Base-by-base conservation (phyloP, 768 basidiomycete species). In the Mrakia gelida region DNA sequence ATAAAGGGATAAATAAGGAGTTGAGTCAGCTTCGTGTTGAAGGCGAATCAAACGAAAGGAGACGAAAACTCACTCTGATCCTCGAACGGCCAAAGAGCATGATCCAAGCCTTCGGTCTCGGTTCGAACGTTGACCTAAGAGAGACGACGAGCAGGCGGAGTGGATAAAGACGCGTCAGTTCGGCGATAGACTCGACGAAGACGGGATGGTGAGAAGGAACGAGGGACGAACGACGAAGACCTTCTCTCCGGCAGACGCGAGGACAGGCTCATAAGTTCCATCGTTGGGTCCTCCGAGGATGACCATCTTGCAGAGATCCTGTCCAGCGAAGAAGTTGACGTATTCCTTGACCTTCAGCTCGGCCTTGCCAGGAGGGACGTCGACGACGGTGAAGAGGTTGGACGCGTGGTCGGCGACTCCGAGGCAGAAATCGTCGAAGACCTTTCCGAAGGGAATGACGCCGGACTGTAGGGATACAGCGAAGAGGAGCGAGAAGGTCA, bases 321-420 rank as follows among this genome's bases (percentile, higher is more conserved):
- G 59, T 8, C 59, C 28, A 28, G 59, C 59, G 59, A 59, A 59
- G 13, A 59, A 59, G 59, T 28, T 59, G 59, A 59, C 59, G 59
- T 59, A 59, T 15, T 59, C 59, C 59, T 59, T 59, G 28, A 59
- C 59, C 26, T 59, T 59, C n/a, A 59, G 7, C 59, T 59, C 59
- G 59, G 59, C 59, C 28, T 28, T 26, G 28, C 59, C 59, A 28
- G 59, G 59, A 59, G 59, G 59, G 9, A 59, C 59, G 59, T 59
- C 59, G n/a, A 59, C 59, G 59, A 59, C 59, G 9, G 59, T 59
- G 59, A 59, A 59, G 59, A 59, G 59, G 59, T 59, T 59, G 26
- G 59, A 59, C 26, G 23, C 26, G 59, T 59, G 59, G 26, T 59
- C 59, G 9, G 59, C 23, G 59, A 59, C 26, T n/a, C 59, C 59